Evolutionary conservation across 495 filamentous ascomycete genomes (phyloP).

Genomic region (Friedmanniomyces simplex): DNA sequence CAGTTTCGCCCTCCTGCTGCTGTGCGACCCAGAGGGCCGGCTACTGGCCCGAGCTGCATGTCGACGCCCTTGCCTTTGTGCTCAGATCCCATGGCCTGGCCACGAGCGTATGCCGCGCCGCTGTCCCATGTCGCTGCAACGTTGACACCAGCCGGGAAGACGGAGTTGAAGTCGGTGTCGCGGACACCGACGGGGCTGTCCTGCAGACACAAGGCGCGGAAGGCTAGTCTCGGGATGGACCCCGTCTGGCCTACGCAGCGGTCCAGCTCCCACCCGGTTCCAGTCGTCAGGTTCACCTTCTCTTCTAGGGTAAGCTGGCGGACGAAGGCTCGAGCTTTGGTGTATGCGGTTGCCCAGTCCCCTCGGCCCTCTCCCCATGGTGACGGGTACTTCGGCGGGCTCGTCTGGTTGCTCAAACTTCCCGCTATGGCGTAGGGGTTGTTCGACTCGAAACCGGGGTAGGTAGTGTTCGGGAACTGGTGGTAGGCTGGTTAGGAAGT

Average conservation of each 20-base stretch:
- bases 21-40: slow-evolving; percentile 57
- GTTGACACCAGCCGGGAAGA: slow-evolving; percentile 32
- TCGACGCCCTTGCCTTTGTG: slow-evolving; percentile 45
- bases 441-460: slow-evolving; percentile 12
- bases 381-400: slow-evolving; percentile 71
- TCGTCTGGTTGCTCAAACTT: slow-evolving; percentile 21
- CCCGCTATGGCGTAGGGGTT: slow-evolving; percentile 17
- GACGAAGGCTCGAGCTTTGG: slow-evolving; percentile 66
- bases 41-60: slow-evolving; percentile 80
- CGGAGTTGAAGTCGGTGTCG: slow-evolving; percentile 33
- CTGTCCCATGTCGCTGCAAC: slow-evolving; percentile 35
- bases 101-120: slow-evolving; percentile 26
- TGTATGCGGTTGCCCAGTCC: slow-evolving; percentile 65
- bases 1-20: slow-evolving; percentile 80
- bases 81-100: slow-evolving; percentile 31
- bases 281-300: slow-evolving; percentile 89
- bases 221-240: slow-evolving; percentile 59
- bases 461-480: slow-evolving; percentile 21
- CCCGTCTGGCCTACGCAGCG: slow-evolving; percentile 73
- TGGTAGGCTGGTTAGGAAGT: too few species aligned
- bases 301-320: slow-evolving; percentile 73
- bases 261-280: slow-evolving; percentile 67
- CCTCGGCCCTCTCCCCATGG: too few species aligned
- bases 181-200: slow-evolving; percentile 82
- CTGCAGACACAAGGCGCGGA: slow-evolving; percentile 74